Evolutionary conservation across 2,329 filamentous ascomycete species (phyloP), one percentile per base, ranked within the genome.

Genomic region (Rachicladosporium sp.): DNA sequence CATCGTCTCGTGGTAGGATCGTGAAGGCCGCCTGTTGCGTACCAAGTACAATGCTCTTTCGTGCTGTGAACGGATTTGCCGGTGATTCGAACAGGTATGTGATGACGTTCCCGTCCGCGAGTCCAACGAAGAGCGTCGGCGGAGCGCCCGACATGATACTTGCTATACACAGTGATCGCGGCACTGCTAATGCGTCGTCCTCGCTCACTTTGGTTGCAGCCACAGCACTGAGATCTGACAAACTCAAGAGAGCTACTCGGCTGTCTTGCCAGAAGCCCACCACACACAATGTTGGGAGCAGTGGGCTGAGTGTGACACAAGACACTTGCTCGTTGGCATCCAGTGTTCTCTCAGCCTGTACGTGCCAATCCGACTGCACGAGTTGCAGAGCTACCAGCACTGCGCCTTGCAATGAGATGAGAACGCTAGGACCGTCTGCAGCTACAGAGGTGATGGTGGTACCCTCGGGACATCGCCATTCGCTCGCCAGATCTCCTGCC

Each of bases 41-140:
- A 15, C 91, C 89, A 9, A 98, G 68, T 1, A 89, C 77, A 15
- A 93, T 80, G 50, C 78, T 87, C 57, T 88, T 94, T 46, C 80
- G 78, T 1, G 76, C 72, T 0, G 78, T 80, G 2, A 96, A 64
- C 0, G 73, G 65, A 43, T 74, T 74, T n/a, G 74, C 72, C 0
- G 62, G 51, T 1, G 66, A 60, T 27, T 83, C 74, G 29, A 94
- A 71, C 27, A 77, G 74, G 55, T 88, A 96, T 0, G 82, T 91
- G 37, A 93, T 73, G 1, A 98, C 82, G 45, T 82, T 85, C 3
- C 91, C 91, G 60, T 96, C 89, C 35, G 93, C 86, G 73, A 95
- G 82, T 9, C 89, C 83, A 27, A 94, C 73, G 45, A 98, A 82
- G 0, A 98, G 69, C 0, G 83, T 94, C 1, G 86, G 81, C 5